Percentiles rank a stretch among this genome's conserved stretches.
These are phyloP conservation scores for Ploettnerulaceae sp. DNA, from an alignment of 2,329 filamentous ascomycete genomes.

Conservation along the genomic window DNA sequence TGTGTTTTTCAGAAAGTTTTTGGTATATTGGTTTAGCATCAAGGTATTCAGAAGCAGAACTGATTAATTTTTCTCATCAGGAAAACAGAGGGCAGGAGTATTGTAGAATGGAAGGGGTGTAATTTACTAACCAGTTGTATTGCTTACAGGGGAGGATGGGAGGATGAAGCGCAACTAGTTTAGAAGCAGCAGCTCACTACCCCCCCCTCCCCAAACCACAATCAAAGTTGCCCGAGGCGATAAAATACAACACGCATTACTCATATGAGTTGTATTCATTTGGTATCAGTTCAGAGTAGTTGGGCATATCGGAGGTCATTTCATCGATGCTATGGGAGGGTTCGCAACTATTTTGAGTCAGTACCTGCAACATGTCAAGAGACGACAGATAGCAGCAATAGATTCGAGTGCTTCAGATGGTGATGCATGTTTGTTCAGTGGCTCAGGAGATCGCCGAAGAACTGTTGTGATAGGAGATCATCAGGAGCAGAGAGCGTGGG, in stretches of 20 bases:
- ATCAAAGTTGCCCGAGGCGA: no score
- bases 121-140: slow-evolving; percentile 9
- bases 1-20: slow-evolving; percentile 51
- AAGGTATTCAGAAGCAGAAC: slow-evolving; percentile 71
- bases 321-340: no score
- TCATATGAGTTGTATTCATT: no score
- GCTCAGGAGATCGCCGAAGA: slow-evolving; percentile 36
- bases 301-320: no score
- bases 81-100: slow-evolving; percentile 27
- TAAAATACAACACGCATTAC: no score
- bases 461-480: slow-evolving; percentile 31
- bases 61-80: slow-evolving; percentile 65
- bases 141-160: background rate
- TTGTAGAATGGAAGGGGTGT: slow-evolving; percentile 1
- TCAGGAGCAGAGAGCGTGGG: slow-evolving; percentile 29
- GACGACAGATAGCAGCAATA: slow-evolving; percentile 9
- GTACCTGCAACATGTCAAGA: slow-evolving; percentile 20
- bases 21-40: slow-evolving; percentile 62
- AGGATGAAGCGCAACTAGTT: no score
- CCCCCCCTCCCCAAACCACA: no score
- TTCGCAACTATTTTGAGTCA: slow-evolving; percentile 10
- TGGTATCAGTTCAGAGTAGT: no score
- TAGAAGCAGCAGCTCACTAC: no score
- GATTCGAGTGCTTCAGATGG: slow-evolving; percentile 56
- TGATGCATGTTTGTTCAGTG: slow-evolving; percentile 61